Evolutionary conservation across 805 yeast species (phyloP).

Genomic region (Zygotorulaspora chibaensis): DNA sequence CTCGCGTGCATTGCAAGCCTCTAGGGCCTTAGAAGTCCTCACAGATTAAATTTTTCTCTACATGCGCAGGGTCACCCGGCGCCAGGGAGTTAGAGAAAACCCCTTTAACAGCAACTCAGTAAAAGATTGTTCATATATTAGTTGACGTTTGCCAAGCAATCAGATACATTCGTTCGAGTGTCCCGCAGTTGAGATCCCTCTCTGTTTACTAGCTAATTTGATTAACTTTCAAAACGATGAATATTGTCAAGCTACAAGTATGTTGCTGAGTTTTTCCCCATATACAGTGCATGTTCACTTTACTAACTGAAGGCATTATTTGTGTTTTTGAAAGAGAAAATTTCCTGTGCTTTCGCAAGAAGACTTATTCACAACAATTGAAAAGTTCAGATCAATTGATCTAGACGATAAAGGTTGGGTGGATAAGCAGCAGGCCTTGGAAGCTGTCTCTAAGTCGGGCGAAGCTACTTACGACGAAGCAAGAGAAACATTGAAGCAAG

Average conservation of each 20-base stretch:
- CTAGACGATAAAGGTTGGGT: conserved; percentile 90
- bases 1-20: too few relatives aligned
- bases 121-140: too few relatives aligned
- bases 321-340: conserved; percentile 50
- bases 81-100: too few relatives aligned
- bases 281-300: background rate
- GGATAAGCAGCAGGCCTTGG: conserved; percentile 86
- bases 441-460: conserved; percentile 74
- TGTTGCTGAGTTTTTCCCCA: conserved; percentile 21
- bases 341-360: conserved; percentile 82
- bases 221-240: conserved; percentile 40
- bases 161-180: too few relatives aligned
- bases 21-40: too few relatives aligned
- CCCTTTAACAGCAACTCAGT: too few relatives aligned
- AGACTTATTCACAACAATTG: conserved; percentile 79
- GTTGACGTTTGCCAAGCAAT: too few relatives aligned
- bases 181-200: background rate
- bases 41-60: too few relatives aligned
- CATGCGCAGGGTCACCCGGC: too few relatives aligned
- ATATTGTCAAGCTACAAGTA: conserved; percentile 60
- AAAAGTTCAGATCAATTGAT: conserved; percentile 81
- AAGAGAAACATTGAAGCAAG: conserved; percentile 86
- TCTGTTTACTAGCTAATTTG: background rate
- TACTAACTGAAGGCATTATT: background rate
- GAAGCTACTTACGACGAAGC: conserved; percentile 85